phyloP scores from a whole-genome alignment of 1,284 basidiomycete genomes.

The Xerocomus amazonicus region DNA sequence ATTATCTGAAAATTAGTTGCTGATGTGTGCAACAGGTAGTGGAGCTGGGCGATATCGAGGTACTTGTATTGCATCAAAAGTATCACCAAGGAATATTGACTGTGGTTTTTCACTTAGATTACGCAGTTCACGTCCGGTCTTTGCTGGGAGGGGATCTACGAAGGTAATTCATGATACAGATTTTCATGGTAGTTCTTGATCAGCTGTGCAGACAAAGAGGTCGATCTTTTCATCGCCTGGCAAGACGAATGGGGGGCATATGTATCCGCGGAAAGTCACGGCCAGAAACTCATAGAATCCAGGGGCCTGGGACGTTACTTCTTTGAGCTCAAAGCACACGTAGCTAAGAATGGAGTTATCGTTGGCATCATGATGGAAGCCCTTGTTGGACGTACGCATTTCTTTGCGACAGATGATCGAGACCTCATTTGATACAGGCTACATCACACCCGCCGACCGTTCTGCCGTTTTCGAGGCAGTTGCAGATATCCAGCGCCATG shows the following conservation, averaged over 20 bases:
- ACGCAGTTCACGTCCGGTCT: conserved; percentile 24
- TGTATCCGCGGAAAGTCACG: conserved; percentile 36
- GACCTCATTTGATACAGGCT: conserved; percentile 24
- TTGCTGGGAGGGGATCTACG: conserved; percentile 32
- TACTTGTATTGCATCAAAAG: conserved; percentile 3
- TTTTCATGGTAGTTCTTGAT: not conserved
- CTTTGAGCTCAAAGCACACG: conserved; percentile 43
- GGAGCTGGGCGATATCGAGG: conserved; percentile 33
- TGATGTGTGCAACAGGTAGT: conserved; percentile 24
- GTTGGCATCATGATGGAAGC: conserved; percentile 46
- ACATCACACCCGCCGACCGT: conserved; percentile 35
- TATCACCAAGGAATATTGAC: not conserved
- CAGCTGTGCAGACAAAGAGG: conserved; percentile 22
- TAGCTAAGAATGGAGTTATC: conserved; percentile 39
- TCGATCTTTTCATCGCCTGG: conserved; percentile 38
- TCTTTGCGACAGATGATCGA: not conserved
- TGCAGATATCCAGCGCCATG: conserved; percentile 37
- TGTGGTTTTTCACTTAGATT: conserved; percentile 9
- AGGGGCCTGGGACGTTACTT: conserved; percentile 37
- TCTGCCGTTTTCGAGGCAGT: conserved; percentile 41
- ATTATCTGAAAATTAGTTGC: conserved; percentile 7
- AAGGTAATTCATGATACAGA: conserved; percentile 16
- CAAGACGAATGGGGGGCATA: conserved; percentile 23
- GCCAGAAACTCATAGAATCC: conserved; percentile 35
- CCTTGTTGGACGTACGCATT: conserved; percentile 37